Conservation (phyloP, 768 basidiomycete species). For the Kockovaella imperatae region DNA sequence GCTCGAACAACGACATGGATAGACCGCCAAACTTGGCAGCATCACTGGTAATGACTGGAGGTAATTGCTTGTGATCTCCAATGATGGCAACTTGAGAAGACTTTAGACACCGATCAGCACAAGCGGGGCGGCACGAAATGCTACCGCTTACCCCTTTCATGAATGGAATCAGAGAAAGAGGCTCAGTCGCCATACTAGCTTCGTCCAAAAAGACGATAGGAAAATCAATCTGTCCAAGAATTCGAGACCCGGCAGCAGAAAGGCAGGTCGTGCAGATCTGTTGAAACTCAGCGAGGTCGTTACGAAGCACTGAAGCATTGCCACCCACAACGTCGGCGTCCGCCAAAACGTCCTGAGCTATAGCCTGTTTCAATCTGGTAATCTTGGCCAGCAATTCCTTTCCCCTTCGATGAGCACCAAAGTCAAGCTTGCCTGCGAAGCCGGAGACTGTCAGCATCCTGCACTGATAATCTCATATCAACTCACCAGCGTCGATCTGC, state of each 20-base stretch:
- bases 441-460: too few relatives aligned
- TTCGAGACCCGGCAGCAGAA: conserved; percentile 56
- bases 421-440: too few relatives aligned
- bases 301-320: neutral
- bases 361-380: conserved; percentile 5
- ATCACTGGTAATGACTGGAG: conserved; percentile 72
- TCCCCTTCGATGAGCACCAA: neutral
- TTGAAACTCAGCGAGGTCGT: conserved; percentile 2
- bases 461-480: too few relatives aligned
- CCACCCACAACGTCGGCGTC: conserved; percentile 39
- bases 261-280: conserved; percentile 72
- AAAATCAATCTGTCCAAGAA: conserved; percentile 61
- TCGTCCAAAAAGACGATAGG: conserved; percentile 91
- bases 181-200: conserved; percentile 93
- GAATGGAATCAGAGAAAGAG: conserved; percentile 78
- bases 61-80: conserved; percentile 94
- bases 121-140: neutral
- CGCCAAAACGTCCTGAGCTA: conserved; percentile 18
- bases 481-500: neutral
- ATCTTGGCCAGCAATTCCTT: conserved; percentile 3
- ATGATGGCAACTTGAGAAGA: conserved; percentile 77
- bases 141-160: conserved; percentile 88
- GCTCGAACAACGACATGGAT: conserved; percentile 76
- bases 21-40: conserved; percentile 68
- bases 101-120: conserved; percentile 45